A percentile compares a stretch with the other conserved stretches of the same genome.
These are phyloP conservation scores for Durotheca rogersii DNA, from an alignment of 495 filamentous ascomycete genomes.

Conservation along the genomic window DNA sequence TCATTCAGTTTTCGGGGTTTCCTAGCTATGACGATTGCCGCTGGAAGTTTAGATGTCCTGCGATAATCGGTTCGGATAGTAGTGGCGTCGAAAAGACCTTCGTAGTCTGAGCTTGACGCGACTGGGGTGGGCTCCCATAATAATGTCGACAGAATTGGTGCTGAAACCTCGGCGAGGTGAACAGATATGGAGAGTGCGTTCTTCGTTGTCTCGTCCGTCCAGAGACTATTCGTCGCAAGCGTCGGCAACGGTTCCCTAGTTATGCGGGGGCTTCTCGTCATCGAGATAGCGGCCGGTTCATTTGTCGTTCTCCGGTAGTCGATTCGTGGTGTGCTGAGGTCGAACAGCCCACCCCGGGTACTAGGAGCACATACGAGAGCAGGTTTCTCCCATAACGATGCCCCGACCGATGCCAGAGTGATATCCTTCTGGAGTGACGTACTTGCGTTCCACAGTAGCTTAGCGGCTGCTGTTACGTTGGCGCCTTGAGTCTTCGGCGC, in stretches of 20 bases:
- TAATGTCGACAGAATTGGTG: not conserved
- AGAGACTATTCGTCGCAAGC: constrained; percentile 17
- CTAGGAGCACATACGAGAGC: not conserved
- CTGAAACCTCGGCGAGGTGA: not conserved
- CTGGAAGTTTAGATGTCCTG: constrained; percentile 27
- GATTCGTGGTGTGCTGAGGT: constrained; percentile 15
- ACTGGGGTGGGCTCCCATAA: constrained; percentile 27
- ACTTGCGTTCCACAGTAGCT: constrained; percentile 22
- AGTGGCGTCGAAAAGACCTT: constrained; percentile 27
- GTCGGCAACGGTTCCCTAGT: constrained; percentile 9
- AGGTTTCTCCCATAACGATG: constrained; percentile 13
- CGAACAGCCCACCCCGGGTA: constrained; percentile 20
- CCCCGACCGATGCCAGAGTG: not conserved
- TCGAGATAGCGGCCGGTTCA: constrained; percentile 39
- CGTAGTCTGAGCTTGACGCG: not conserved
- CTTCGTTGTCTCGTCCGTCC: constrained; percentile 3
- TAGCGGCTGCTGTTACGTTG: not conserved
- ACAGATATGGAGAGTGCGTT: not conserved
- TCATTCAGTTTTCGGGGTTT: constrained; percentile 27
- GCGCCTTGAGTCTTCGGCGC: constrained; percentile 16
- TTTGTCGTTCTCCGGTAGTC: constrained; percentile 38
- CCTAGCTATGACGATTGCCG: constrained; percentile 22
- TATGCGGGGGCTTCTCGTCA: constrained; percentile 30
- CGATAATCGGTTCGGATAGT: constrained; percentile 17
- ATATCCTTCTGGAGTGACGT: constrained; percentile 19